Evolutionary conservation across 1,284 basidiomycete species (phyloP), one percentile per base, ranked within the genome.

Genomic region (Peniophora sp.): DNA sequence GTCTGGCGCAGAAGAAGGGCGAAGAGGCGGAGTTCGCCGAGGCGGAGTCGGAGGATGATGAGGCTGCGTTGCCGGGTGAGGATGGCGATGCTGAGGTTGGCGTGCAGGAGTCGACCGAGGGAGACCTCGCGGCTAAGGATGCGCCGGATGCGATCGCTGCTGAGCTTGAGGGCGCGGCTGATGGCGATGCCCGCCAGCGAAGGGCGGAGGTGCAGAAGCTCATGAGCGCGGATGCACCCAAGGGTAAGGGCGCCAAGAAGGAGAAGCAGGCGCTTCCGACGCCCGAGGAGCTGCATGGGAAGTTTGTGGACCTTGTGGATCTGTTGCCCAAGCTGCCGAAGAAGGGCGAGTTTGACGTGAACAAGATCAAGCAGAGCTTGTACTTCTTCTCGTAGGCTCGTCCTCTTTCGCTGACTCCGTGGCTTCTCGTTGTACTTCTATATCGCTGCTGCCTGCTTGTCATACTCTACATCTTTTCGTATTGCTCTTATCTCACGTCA

Each of bases 341-440:
- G 63, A 92, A 92, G 71, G 97, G 96, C 53, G 73, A 77, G 52
- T 98, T 99, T 65, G 81, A 94, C 60, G 92, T 99, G 54, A 74
- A 82, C 62, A 78, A 77, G 56, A 95, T 98, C 69, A 85, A 86
- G 63, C 68, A 82, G 47, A 91, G 87, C 41, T 74, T 78, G 45
- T 97, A 97, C 69, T 97, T 97, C 79, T 97, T 96, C 75, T 91
- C 90, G 47, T 92, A 74, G 38, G 12, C 27, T 32, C 27, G n/a
- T n/a, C n/a, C n/a, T n/a, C n/a, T n/a, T n/a, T n/a, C n/a, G n/a
- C n/a, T n/a, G n/a, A n/a, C n/a, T n/a, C n/a, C n/a, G n/a, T n/a
- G n/a, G n/a, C n/a, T n/a, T n/a, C 27, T 32, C 27, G 27, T 32
- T 5, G 6, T 32, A 5, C 6, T 6, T 32, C 27, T 32, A 32